Evolutionary conservation across 2,329 filamentous ascomycete genomes (phyloP).

Genomic region (Sporothrix luriei): DNA sequence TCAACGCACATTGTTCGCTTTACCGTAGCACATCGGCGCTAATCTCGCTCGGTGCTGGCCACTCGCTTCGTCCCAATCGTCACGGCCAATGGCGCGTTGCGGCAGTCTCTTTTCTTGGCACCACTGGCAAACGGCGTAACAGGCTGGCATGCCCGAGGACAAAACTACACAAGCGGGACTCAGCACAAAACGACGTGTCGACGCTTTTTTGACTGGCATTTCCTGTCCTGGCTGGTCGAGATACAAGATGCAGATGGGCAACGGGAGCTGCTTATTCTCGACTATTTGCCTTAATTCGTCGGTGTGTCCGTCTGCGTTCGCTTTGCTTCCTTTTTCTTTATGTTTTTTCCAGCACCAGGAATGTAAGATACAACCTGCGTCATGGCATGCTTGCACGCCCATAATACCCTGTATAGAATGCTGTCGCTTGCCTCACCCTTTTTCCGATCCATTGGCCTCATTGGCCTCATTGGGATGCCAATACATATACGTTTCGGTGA

Average conservation of each 20-base stretch:
- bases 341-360: background rate
- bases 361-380: background rate
- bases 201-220: background rate
- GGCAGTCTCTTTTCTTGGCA: slow-evolving; percentile 26
- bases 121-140: slow-evolving; percentile 11
- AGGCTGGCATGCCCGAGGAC: background rate
- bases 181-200: background rate
- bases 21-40: slow-evolving; percentile 27
- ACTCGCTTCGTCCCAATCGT: slow-evolving; percentile 30
- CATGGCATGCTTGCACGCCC: background rate
- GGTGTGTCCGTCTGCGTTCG: background rate
- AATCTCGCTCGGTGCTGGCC: slow-evolving; percentile 29
- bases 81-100: slow-evolving; percentile 29
- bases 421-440: background rate
- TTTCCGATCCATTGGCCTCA: background rate
- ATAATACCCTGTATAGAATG: background rate
- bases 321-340: slow-evolving; percentile 15
- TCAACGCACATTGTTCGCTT: slow-evolving; percentile 1
- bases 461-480: slow-evolving; percentile 16
- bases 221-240: slow-evolving; percentile 2
- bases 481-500: slow-evolving; percentile 24
- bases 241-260: background rate
- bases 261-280: background rate
- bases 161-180: background rate
- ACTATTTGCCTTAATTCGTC: slow-evolving; percentile 14